Base-by-base conservation (phyloP, 2,329 filamentous ascomycete species). In the Diplodia corticola region DNA sequence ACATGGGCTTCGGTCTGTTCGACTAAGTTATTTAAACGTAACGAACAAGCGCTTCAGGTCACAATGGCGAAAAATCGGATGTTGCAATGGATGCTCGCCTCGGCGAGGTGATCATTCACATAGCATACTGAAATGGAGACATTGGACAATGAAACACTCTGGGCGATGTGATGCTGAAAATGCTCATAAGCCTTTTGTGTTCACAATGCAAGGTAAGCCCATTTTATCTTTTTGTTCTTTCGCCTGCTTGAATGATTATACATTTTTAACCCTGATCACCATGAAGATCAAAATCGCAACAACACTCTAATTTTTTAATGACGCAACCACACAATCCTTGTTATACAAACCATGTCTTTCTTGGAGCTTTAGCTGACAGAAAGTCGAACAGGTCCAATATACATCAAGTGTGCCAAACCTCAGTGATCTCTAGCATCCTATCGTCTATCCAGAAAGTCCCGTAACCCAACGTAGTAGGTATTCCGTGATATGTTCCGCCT, bases 271-370 rank as follows among this genome's bases (percentile, higher is more conserved):
- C 81, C 86, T 81, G 82, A 88, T 78, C 74, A 22, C 76, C 72
- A 78, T 88, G 86, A 86, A 80, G 85, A 87, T 76, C 71, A 84
- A 82, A 83, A 84, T 80, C 81, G 40, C 57, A 61, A 82, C 83
- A 87, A 86, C 82, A 88, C 85, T 89, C 86, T 89, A 88, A 88
- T 89, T 89, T 89, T 88, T 89, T 88, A 78, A 85, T 88, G 86
- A 89, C 79, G 30, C 40, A 15, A 9, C 3, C 44, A 24, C 44
- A 17, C 28, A 49, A 22, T 17, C 2, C n/a, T 17, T 12, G 33
- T 28, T n/a, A 17, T n/a, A 37, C 46, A 13, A 46, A 15, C 7
- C 5, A 12, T 5, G 15, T 17, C 20, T 33, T 26, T 24, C 12
- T 60, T 37, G 9, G 40, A 20, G 28, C 26, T 26, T 44, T 22